Evolutionary conservation across 2,329 filamentous ascomycete species (phyloP), one percentile per base, ranked within the genome.

Genomic region (Fusarium xylarioides): DNA sequence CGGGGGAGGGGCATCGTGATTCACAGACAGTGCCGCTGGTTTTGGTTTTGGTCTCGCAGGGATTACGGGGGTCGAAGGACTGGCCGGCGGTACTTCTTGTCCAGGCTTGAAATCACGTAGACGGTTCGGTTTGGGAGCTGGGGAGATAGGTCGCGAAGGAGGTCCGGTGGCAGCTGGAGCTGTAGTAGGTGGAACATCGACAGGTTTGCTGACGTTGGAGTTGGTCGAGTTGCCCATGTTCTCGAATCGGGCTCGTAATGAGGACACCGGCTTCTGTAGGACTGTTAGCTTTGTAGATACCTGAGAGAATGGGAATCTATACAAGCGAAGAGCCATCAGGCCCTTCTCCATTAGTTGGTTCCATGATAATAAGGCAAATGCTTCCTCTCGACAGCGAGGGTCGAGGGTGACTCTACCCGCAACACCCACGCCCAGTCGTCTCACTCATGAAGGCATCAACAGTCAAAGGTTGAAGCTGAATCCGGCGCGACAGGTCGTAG

Each of bases 181-280:
- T 19, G 78, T 73, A 59, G 77, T 44, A 40, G 74, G 60, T 28
- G 75, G 71, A 57, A 66, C 32, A 60, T 77, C 72, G 59, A 56
- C 49, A 56, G 71, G 63, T 63, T 74, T 77, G 54, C 62, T 75
- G 73, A 57, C 69, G 67, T 44, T 77, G 34, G 46, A 54, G 60
- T 61, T 71, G 55, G 62, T 56, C 68, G 69, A 71, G 58, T 71
- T 67, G 69, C 77, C 79, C 75, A 95, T 90, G 79, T 92, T 94
- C 85, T 96, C 93, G 81, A 95, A 96, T 77, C 93, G 91, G 71
- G 92, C 93, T 70, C 91, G 89, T 68, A 96, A 86, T 57, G 93
- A 95, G 57, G 93, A 96, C 56, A 96, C 93, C 32, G 94, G 93
- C 84, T 91, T 93, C 92, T 94, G 71, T 10, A 37, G 56, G 26